A percentile compares a stretch with the other conserved stretches of the same genome.
phyloP scores from a whole-genome alignment of 2,329 filamentous ascomycete genomes.

The Colletotrichum brevisporum region DNA sequence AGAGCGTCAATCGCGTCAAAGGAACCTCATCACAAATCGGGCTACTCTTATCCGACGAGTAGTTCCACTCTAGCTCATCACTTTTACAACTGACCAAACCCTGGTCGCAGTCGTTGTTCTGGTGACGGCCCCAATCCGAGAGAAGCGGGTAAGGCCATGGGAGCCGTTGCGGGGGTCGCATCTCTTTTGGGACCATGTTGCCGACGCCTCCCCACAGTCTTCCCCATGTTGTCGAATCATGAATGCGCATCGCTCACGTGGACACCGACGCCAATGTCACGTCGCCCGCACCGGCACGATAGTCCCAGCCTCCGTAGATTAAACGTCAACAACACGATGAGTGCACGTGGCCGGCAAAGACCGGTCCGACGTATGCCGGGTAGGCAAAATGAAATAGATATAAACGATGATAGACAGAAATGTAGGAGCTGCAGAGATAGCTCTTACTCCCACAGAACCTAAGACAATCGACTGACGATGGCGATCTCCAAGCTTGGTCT shows the following conservation, averaged over 20 bases:
- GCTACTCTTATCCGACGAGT: too few species aligned
- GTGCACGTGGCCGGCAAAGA: conserved; percentile 25
- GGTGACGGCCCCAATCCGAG: neutral
- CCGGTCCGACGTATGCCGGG: neutral
- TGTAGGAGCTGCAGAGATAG: too few species aligned
- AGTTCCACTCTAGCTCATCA: too few species aligned
- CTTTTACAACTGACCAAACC: too few species aligned
- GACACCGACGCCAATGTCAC: conserved; percentile 1
- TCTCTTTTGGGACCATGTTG: conserved; percentile 22
- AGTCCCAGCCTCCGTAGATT: neutral
- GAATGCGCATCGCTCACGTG: conserved; percentile 24
- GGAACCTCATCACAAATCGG: too few species aligned
- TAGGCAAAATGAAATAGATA: neutral
- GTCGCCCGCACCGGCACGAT: conserved; percentile 3
- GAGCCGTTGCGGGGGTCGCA: conserved; percentile 9
- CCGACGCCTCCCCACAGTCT: conserved; percentile 16
- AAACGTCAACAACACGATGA: conserved; percentile 8
- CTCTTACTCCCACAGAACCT: too few species aligned
- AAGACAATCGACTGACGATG: conserved; percentile 4
- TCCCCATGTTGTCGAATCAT: conserved; percentile 11
- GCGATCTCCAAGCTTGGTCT: conserved; percentile 23
- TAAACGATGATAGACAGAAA: neutral
- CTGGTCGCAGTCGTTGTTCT: neutral
- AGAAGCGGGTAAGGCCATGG: conserved; percentile 15
- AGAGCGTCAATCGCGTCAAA: too few species aligned